Percentiles rank a stretch among this genome's conserved stretches.
These are phyloP conservation scores for Globisporangium lucens DNA, from an alignment of 352 stramenopile species.

Conservation along the genomic window DNA sequence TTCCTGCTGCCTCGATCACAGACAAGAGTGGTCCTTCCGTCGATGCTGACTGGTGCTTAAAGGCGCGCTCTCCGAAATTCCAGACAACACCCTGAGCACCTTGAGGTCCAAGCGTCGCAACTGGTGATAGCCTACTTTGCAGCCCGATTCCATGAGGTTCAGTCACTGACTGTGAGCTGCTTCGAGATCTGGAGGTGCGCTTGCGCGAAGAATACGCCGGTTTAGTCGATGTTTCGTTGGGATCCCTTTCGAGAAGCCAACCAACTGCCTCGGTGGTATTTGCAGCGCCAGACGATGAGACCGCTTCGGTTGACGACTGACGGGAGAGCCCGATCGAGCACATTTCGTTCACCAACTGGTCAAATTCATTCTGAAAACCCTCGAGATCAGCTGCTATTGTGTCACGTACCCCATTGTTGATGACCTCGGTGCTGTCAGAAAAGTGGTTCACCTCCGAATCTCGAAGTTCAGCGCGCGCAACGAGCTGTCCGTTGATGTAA, in stretches of 20 bases:
- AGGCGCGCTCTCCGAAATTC: slow-evolving; percentile 67
- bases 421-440: background rate
- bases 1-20: slow-evolving; percentile 29
- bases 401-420: background rate
- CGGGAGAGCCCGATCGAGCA: slow-evolving; percentile 47
- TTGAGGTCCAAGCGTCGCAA: slow-evolving; percentile 44
- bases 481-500: slow-evolving; percentile 54
- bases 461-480: slow-evolving; percentile 20
- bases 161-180: slow-evolving; percentile 10
- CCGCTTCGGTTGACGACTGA: slow-evolving; percentile 31
- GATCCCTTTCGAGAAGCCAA: slow-evolving; percentile 36
- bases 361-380: slow-evolving; percentile 27
- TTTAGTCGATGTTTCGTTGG: background rate
- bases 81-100: slow-evolving; percentile 62
- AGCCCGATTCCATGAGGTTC: background rate
- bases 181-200: slow-evolving; percentile 8
- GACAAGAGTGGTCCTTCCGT: slow-evolving; percentile 25
- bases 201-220: background rate
- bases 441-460: background rate
- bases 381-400: background rate
- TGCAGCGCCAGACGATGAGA: slow-evolving; percentile 26
- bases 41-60: slow-evolving; percentile 37
- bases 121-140: slow-evolving; percentile 19
- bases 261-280: slow-evolving; percentile 30
- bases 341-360: slow-evolving; percentile 49